A percentile compares a stretch with the other conserved stretches of the same genome.
These are phyloP conservation scores for Brasilioporus rufonigricans DNA, from an alignment of 768 basidiomycete species.

Conservation along the genomic window DNA sequence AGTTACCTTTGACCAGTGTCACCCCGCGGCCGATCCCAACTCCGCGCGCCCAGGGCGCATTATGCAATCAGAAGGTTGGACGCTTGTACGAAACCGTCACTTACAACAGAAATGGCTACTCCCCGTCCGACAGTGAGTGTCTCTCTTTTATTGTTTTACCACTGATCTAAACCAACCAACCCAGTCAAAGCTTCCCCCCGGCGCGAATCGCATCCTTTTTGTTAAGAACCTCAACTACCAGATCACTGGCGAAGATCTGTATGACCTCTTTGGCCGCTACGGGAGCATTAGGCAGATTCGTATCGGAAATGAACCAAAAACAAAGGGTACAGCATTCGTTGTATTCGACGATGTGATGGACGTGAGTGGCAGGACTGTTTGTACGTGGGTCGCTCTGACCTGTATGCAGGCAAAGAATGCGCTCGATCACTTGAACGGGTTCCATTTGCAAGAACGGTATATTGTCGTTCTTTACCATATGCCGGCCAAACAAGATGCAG, in stretches of 20 bases:
- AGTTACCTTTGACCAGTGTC: too few species aligned
- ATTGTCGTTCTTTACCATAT: constrained; percentile 98
- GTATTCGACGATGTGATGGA: constrained; percentile 97
- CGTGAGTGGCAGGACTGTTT: constrained; percentile 42
- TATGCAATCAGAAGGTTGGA: constrained; percentile 16
- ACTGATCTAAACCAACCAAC: not conserved
- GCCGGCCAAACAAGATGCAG: constrained; percentile 95
- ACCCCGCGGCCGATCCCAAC: too few species aligned
- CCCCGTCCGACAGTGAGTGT: constrained; percentile 62
- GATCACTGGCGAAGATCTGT: constrained; percentile 91
- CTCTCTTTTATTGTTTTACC: not conserved
- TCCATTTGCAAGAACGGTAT: constrained; percentile 97
- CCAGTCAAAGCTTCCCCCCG: constrained; percentile 85
- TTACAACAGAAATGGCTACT: constrained; percentile 50
- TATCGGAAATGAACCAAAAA: constrained; percentile 88
- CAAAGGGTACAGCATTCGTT: constrained; percentile 94
- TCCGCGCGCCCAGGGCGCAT: too few species aligned
- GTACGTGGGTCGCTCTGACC: constrained; percentile 9
- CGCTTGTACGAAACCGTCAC: constrained; percentile 6
- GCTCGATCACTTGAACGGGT: constrained; percentile 94
- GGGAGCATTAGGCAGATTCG: constrained; percentile 95
- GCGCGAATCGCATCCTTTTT: constrained; percentile 88
- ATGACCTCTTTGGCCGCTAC: constrained; percentile 97
- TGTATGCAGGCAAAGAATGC: constrained; percentile 85
- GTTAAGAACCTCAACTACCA: constrained; percentile 93